Evolutionary conservation across 108 stramenopile species (phyloP).

Genomic region (Cyclostephanos tholiformis): DNA sequence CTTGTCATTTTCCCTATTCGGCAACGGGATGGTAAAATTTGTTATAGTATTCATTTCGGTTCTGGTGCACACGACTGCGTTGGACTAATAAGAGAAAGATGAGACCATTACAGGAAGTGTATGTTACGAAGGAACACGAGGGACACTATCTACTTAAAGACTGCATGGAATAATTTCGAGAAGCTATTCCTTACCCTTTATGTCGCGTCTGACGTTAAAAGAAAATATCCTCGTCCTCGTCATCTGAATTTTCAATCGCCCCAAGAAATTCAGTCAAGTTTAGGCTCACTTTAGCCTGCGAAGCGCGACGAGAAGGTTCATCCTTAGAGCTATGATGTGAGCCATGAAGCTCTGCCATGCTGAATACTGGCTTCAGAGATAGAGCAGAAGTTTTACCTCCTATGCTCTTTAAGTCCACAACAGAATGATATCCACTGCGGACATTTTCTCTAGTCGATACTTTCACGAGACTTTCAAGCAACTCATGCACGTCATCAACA

Average conservation of each 20-base stretch:
- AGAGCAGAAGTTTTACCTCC: slow-evolving; percentile 18
- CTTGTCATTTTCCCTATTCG: no score
- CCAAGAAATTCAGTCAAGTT: slow-evolving; percentile 65
- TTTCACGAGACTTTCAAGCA: slow-evolving; percentile 82
- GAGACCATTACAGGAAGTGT: no score
- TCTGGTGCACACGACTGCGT: no score
- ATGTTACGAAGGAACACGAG: no score
- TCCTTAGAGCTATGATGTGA: slow-evolving; percentile 2
- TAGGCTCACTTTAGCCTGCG: slow-evolving; percentile 38
- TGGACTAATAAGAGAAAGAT: no score
- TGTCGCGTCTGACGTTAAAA: neutral
- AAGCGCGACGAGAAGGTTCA: slow-evolving; percentile 1
- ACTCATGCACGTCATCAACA: slow-evolving; percentile 89
- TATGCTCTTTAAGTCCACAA: slow-evolving; percentile 63
- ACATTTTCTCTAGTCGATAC: slow-evolving; percentile 69
- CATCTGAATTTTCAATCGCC: slow-evolving; percentile 68
- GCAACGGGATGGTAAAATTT: no score
- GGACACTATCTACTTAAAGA: no score
- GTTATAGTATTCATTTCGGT: no score
- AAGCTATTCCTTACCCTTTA: no score
- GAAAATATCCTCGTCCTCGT: slow-evolving; percentile 62
- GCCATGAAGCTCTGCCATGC: slow-evolving; percentile 45
- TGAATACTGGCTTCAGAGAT: slow-evolving; percentile 34
- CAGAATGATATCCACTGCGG: slow-evolving; percentile 66
- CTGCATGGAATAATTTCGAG: no score